phyloP scores from a whole-genome alignment of 805 yeast species.

The Schizosaccharomyces japonicus region DNA sequence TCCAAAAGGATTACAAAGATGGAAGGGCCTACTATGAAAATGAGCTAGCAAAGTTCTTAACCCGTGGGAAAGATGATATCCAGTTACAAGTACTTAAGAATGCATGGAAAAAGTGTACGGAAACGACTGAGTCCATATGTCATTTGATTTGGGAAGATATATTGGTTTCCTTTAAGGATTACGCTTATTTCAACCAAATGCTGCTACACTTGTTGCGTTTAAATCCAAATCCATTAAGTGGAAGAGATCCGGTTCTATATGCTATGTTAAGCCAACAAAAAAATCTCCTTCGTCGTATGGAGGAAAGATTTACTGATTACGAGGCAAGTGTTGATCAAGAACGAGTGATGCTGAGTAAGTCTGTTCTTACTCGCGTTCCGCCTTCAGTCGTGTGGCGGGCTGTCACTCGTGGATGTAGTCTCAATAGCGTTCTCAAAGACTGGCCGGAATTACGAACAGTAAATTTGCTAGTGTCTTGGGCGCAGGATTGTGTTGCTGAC shows the following conservation, averaged over 20 bases:
- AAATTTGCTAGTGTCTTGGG: not conserved
- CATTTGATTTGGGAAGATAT: not conserved
- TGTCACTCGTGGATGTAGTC: not conserved
- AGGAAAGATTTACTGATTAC: not conserved
- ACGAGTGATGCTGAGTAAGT: not conserved
- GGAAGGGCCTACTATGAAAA: not conserved
- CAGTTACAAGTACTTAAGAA: not conserved
- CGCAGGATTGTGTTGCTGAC: not conserved
- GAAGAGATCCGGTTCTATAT: not conserved
- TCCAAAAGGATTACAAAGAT: not conserved
- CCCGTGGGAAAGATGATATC: not conserved
- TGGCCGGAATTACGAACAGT: not conserved
- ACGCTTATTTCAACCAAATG: not conserved
- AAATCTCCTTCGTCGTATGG: not conserved
- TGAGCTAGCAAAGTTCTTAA: not conserved
- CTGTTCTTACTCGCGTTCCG: not conserved
- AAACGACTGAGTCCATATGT: not conserved
- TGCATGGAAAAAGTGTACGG: not conserved
- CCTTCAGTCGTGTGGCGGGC: not conserved
- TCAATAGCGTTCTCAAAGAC: not conserved
- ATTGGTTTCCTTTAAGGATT: not conserved
- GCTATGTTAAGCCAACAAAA: constrained; percentile 1
- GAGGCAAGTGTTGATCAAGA: not conserved
- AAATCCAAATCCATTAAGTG: not conserved
- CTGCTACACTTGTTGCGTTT: not conserved